Conservation (phyloP, 2,329 filamentous ascomycete genomes). For the Apiospora arundinis region DNA sequence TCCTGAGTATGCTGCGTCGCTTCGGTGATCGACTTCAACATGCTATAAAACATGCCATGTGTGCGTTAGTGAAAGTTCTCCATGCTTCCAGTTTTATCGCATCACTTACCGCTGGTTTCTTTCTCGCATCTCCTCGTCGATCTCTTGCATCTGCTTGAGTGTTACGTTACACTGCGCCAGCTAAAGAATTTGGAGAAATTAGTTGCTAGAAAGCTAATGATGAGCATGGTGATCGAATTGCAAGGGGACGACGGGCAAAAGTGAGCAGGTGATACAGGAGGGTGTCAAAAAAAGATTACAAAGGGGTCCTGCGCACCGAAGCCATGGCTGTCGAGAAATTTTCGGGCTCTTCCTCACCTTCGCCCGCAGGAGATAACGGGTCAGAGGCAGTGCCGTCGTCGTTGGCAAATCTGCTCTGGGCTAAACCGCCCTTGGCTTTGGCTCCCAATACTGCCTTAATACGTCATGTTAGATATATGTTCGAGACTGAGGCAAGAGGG, state of each 20-base stretch:
- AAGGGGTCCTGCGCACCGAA: constrained; percentile 66
- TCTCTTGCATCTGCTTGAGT: constrained; percentile 57
- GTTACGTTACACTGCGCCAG: constrained; percentile 51
- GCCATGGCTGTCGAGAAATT: constrained; percentile 70
- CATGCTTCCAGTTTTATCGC: background rate
- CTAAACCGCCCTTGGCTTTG: constrained; percentile 56
- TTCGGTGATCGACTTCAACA: constrained; percentile 44
- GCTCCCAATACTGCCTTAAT: constrained; percentile 35
- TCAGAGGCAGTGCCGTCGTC: constrained; percentile 43
- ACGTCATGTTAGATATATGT: constrained; percentile 8
- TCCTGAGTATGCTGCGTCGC: constrained; percentile 28
- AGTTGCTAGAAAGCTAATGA: constrained; percentile 8
- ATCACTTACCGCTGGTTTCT: constrained; percentile 53
- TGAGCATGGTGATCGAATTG: constrained; percentile 11
- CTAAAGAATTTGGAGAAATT: constrained; percentile 35
- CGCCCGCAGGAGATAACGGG: constrained; percentile 46
- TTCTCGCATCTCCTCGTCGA: constrained; percentile 63
- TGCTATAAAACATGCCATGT: constrained; percentile 30
- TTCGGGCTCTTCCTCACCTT: constrained; percentile 70
- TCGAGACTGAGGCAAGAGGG: constrained; percentile 24
- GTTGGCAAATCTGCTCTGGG: constrained; percentile 59
- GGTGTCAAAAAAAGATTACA: constrained; percentile 35
- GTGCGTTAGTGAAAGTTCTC: constrained; percentile 9
- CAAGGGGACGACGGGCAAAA: constrained; percentile 25
- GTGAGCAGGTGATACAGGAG: constrained; percentile 29